Base-by-base conservation (phyloP, 768 basidiomycete species). In the Chiua virens region DNA sequence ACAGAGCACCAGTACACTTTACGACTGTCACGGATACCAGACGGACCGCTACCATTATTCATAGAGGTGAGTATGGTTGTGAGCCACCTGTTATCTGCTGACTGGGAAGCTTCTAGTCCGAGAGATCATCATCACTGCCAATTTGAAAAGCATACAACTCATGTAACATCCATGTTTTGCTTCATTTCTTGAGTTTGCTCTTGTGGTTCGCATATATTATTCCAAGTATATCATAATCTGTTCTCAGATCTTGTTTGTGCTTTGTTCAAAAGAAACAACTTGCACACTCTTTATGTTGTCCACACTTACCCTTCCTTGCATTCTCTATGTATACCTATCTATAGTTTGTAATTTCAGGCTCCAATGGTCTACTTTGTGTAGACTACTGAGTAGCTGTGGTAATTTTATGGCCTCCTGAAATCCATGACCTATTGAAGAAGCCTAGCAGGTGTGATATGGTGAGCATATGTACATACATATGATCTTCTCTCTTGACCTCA, bases 11-110 rank as follows among this genome's bases (percentile, higher is more conserved):
- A 92, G 89, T 88, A 47, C 89, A 92, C 67, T 75, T 85, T 50
- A 92, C 89, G 10, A 79, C 87, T 46, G 89, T 92, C 43, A 89
- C 85, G n/a, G 88, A 92, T 70, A 89, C 86, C 52, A 77, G 79
- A 64, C 75, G 77, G 57, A 92, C 89, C 34, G 75, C 79, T 35
- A 84, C 78, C 15, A 90, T 92, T 61, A 91, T 92, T 58, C 72
- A 81, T 30, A 79, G 78, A 53, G 88, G 89, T 89, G 59, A 51
- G 81, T 69, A 22, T 23, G 10, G 8, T n/a, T 4, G 25, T 40
- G 46, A 45, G 2, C 21, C 18, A 15, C 8, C n/a, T 37, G 23
- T 25, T 38, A 20, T 45, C 10, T 39, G 23, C 49, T 55, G 42
- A 52, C 53, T 22, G 38, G 35, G 18, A 32, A 13, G 45, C 41